Percentiles rank a stretch among this genome's conserved stretches.
Evolutionary conservation across 2,329 filamentous ascomycete species (phyloP).

Genomic region (Huntiella savannae): DNA sequence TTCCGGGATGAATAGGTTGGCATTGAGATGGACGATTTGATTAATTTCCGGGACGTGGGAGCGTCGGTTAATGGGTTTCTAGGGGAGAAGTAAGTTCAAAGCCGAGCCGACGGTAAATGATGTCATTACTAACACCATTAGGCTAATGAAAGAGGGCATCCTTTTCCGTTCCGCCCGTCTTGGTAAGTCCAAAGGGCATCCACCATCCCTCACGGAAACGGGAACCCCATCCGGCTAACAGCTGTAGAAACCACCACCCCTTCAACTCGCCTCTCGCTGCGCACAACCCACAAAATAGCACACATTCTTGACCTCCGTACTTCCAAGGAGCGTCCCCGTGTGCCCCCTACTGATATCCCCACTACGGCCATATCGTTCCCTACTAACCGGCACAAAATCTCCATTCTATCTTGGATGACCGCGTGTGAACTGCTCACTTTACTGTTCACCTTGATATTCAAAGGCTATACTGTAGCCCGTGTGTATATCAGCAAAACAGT

Average conservation of each 20-base stretch:
- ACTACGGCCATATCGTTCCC: not conserved
- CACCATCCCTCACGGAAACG: constrained; percentile 50
- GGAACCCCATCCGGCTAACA: too few relatives aligned
- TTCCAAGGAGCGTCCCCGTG: not conserved
- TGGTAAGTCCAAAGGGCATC: constrained; percentile 28
- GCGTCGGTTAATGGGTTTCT: constrained; percentile 42
- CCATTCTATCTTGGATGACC: constrained; percentile 9
- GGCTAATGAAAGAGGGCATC: not conserved
- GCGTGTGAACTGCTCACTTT: constrained; percentile 6
- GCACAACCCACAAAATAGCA: constrained; percentile 41
- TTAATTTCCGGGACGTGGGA: constrained; percentile 67
- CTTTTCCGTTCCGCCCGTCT: not conserved
- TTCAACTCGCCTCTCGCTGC: constrained; percentile 40
- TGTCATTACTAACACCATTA: not conserved
- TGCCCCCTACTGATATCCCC: not conserved
- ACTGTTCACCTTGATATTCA: constrained; percentile 15
- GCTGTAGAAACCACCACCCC: constrained; percentile 49
- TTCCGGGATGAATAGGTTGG: not conserved
- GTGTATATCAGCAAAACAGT: constrained; percentile 48
- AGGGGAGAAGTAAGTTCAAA: constrained; percentile 30
- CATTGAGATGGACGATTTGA: constrained; percentile 13
- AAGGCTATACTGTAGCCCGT: constrained; percentile 51
- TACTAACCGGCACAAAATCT: constrained; percentile 4
- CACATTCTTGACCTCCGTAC: constrained; percentile 67
- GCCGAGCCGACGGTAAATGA: not conserved